Percentiles rank a stretch among this genome's conserved stretches.
Evolutionary conservation across 805 yeast genomes (phyloP).

Genomic region (Lachancea mirantina): DNA sequence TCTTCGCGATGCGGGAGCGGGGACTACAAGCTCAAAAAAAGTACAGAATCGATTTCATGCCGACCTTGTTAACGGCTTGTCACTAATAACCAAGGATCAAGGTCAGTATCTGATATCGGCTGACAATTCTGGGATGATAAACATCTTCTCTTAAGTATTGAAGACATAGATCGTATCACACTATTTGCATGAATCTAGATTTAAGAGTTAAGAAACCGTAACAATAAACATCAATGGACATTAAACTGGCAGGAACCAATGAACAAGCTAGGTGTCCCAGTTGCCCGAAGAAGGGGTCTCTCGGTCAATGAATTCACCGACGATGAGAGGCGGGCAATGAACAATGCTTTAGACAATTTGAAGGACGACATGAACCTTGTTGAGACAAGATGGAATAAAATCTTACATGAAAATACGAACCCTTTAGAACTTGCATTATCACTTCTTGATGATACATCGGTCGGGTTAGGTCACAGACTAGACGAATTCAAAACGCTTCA

Average conservation of each 20-base stretch:
- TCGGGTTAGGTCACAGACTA: constrained; percentile 75
- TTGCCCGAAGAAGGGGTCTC: constrained; percentile 24
- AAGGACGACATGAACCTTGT: constrained; percentile 28
- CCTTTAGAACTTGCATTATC: constrained; percentile 83
- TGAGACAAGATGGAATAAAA: constrained; percentile 42
- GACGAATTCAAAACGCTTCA: constrained; percentile 60
- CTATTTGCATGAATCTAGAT: too few species aligned
- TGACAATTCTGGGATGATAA: constrained; percentile 20
- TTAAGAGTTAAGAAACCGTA: too few species aligned
- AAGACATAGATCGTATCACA: too few species aligned
- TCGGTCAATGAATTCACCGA: constrained; percentile 26
- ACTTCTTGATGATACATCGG: constrained; percentile 77
- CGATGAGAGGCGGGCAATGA: constrained; percentile 25
- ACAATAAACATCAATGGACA: too few species aligned
- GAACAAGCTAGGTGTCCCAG: constrained; percentile 15
- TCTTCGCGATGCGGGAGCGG: constrained; percentile 5
- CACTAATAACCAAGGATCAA: too few species aligned
- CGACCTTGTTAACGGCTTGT: too few species aligned
- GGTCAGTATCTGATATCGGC: constrained; percentile 13
- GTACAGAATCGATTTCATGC: constrained; percentile 6
- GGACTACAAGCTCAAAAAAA: not conserved
- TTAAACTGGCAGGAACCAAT: constrained; percentile 5
- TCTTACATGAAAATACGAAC: constrained; percentile 51
- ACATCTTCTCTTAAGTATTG: too few species aligned
- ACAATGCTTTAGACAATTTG: constrained; percentile 23